Evolutionary conservation across 805 yeast species (phyloP).

Genomic region (Teunomyces barrocoloradensis): DNA sequence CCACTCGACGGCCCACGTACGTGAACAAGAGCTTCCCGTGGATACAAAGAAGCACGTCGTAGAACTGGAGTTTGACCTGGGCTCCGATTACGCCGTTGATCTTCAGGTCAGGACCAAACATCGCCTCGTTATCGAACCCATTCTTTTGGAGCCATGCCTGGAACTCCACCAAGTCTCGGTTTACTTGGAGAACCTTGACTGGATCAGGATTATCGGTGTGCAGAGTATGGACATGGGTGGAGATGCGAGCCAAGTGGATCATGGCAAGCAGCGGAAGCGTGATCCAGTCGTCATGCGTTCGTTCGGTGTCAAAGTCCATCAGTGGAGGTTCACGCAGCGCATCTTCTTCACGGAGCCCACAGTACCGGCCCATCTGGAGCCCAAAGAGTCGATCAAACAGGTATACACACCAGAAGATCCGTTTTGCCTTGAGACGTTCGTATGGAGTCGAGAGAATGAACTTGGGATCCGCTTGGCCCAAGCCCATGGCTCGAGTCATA

Average conservation of each 20-base stretch:
- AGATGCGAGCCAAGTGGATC: constrained; percentile 41
- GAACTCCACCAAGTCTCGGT: constrained; percentile 27
- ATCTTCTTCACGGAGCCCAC: constrained; percentile 35
- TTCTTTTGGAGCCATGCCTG: constrained; percentile 31
- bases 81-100: constrained; percentile 20
- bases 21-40: constrained; percentile 36
- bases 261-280: constrained; percentile 46
- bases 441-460: constrained; percentile 27
- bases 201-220: constrained; percentile 23
- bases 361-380: constrained; percentile 50
- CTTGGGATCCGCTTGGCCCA: constrained; percentile 18
- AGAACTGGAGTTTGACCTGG: constrained; percentile 39
- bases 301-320: constrained; percentile 25
- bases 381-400: constrained; percentile 53
- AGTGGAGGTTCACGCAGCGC: constrained; percentile 32
- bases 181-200: constrained; percentile 29
- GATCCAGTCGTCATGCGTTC: constrained; percentile 46
- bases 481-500: constrained; percentile 40
- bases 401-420: constrained; percentile 56
- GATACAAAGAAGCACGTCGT: constrained; percentile 33
- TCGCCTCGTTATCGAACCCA: constrained; percentile 31
- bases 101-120: constrained; percentile 7
- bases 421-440: constrained; percentile 46
- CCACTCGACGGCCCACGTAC: constrained; percentile 30
- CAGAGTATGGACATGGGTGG: constrained; percentile 35